phyloP scores from a whole-genome alignment of 2,329 filamentous ascomycete species.

The Aspergillus ruber region DNA sequence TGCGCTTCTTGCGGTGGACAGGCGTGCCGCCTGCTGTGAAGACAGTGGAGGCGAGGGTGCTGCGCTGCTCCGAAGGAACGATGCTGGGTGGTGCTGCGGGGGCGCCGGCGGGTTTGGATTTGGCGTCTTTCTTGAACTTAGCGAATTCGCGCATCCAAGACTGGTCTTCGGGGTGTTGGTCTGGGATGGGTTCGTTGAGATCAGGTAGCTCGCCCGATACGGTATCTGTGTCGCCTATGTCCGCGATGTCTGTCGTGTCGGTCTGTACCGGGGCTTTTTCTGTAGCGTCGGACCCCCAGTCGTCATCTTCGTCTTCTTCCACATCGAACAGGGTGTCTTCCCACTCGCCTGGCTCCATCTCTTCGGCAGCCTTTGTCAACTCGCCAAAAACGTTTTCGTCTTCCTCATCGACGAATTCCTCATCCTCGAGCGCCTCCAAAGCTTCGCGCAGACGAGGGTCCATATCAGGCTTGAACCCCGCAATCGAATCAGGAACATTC shows the following conservation, averaged over 20 bases:
- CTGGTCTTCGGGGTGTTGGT: slow-evolving; percentile 57
- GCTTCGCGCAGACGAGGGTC: slow-evolving; percentile 86
- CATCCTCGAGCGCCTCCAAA: slow-evolving; percentile 88
- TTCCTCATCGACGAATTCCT: slow-evolving; percentile 81
- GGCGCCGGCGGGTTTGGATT: slow-evolving; percentile 35
- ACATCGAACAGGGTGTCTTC: slow-evolving; percentile 52
- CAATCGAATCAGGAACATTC: slow-evolving; percentile 81
- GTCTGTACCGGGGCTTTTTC: slow-evolving; percentile 59
- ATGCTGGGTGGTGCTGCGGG: slow-evolving; percentile 28
- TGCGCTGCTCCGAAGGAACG: slow-evolving; percentile 35
- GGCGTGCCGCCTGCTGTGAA: slow-evolving; percentile 59
- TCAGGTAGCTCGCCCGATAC: slow-evolving; percentile 29
- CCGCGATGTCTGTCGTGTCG: slow-evolving; percentile 15
- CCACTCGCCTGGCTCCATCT: slow-evolving; percentile 75
- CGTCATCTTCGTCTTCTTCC: slow-evolving; percentile 56
- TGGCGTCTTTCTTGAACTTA: slow-evolving; percentile 79
- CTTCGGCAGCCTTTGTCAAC: slow-evolving; percentile 59
- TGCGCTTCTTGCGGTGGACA: slow-evolving; percentile 78
- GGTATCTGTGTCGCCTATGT: slow-evolving; percentile 38
- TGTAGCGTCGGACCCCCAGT: slow-evolving; percentile 93
- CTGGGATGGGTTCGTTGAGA: slow-evolving; percentile 33
- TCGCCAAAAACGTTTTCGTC: slow-evolving; percentile 75
- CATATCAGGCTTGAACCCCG: slow-evolving; percentile 96
- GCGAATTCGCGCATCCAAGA: slow-evolving; percentile 91
- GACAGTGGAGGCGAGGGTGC: slow-evolving; percentile 38